Evolutionary conservation across 495 filamentous ascomycete genomes (phyloP).

Genomic region (Xylaria longipes): DNA sequence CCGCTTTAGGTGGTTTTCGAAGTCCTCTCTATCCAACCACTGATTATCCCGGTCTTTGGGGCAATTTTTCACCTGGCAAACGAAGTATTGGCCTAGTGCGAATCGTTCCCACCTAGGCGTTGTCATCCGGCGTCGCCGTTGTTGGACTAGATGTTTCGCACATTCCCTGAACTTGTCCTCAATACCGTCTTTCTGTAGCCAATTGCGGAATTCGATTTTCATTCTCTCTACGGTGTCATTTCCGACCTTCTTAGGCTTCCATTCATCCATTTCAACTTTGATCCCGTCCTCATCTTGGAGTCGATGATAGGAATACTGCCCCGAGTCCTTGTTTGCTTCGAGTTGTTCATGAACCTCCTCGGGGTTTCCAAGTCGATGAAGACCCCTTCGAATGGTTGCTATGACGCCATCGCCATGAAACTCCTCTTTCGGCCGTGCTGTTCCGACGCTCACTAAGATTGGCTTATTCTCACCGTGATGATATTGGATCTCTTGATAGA

Average conservation of each 20-base stretch:
- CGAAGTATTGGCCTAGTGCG: slow-evolving; percentile 17
- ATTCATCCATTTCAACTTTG: slow-evolving; percentile 24
- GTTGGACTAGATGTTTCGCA: slow-evolving; percentile 16
- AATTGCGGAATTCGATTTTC: background rate
- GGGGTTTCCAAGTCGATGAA: slow-evolving; percentile 23
- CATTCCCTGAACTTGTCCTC: slow-evolving; percentile 2
- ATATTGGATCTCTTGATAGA: slow-evolving; percentile 35
- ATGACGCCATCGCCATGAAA: background rate
- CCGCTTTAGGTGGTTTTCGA: background rate
- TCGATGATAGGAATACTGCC: slow-evolving; percentile 9
- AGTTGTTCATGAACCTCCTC: slow-evolving; percentile 17
- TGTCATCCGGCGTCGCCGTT: slow-evolving; percentile 10
- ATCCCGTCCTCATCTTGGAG: slow-evolving; percentile 16
- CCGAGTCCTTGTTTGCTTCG: background rate
- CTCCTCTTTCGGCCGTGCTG: slow-evolving; percentile 25
- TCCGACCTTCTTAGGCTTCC: slow-evolving; percentile 19
- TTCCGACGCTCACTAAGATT: slow-evolving; percentile 41
- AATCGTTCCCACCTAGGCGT: slow-evolving; percentile 21
- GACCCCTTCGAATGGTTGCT: slow-evolving; percentile 2
- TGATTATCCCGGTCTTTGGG: slow-evolving; percentile 9
- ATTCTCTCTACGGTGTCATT: slow-evolving; percentile 13
- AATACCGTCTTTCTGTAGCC: background rate
- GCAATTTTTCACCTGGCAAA: slow-evolving; percentile 11
- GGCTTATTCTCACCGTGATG: slow-evolving; percentile 28
- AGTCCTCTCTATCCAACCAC: slow-evolving; percentile 6